These are phyloP conservation scores for Neurospora sp. DNA, from an alignment of 495 filamentous ascomycete species.

Conservation along the genomic window DNA sequence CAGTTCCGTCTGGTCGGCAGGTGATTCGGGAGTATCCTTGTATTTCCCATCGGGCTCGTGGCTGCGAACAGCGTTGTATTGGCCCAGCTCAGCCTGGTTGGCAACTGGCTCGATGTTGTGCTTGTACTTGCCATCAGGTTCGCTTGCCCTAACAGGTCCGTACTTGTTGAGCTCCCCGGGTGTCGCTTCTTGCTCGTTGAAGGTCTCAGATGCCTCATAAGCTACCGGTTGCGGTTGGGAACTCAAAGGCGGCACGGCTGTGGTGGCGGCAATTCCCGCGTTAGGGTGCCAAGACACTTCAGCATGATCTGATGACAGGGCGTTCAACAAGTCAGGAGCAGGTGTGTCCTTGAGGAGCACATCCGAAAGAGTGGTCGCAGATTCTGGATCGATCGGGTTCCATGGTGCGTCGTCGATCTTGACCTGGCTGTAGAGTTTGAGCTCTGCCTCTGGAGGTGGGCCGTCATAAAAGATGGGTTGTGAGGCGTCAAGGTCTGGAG, in stretches of 20 bases:
- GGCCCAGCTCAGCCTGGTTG: background rate
- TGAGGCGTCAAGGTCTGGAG: slow-evolving; percentile 11
- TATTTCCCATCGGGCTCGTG: slow-evolving; percentile 1
- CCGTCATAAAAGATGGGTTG: slow-evolving; percentile 24
- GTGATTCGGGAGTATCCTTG: background rate
- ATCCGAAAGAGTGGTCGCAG: background rate
- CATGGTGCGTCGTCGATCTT: slow-evolving; percentile 20
- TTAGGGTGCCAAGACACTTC: slow-evolving; percentile 16
- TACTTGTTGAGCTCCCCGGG: slow-evolving; percentile 5
- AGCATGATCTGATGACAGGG: slow-evolving; percentile 6
- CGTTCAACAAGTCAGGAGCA: slow-evolving; percentile 1
- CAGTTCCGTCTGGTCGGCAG: background rate
- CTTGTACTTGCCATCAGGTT: slow-evolving; percentile 19
- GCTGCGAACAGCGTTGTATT: slow-evolving; percentile 5
- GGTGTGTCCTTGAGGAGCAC: slow-evolving; percentile 7
- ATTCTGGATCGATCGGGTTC: background rate
- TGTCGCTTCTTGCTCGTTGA: background rate
- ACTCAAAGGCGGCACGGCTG: background rate
- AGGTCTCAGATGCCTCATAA: background rate
- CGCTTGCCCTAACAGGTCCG: slow-evolving; percentile 1
- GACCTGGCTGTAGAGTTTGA: slow-evolving; percentile 25
- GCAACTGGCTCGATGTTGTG: background rate
- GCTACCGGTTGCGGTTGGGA: background rate
- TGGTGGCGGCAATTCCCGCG: slow-evolving; percentile 5
- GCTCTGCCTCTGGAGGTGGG: slow-evolving; percentile 25